These are phyloP conservation scores for Zymoseptoria passerinii DNA, from an alignment of 2,329 filamentous ascomycete species.

Conservation along the genomic window DNA sequence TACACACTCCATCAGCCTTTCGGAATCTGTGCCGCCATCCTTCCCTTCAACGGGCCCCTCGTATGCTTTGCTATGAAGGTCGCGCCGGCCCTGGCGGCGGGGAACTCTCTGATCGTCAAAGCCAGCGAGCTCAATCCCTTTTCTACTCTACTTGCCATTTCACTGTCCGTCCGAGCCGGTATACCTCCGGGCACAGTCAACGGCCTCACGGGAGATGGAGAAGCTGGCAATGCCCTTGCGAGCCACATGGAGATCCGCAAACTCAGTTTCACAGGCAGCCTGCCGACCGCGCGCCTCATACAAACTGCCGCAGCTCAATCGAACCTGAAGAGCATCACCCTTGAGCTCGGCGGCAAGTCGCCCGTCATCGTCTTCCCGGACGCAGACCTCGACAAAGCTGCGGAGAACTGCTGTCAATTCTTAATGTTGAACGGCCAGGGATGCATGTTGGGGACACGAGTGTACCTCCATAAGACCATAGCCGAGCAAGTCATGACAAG, in stretches of 20 bases:
- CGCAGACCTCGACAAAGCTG: conserved; percentile 24
- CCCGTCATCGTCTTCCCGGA: conserved; percentile 23
- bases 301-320: conserved; percentile 19
- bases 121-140: conserved; percentile 24
- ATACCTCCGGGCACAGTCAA: conserved; percentile 38
- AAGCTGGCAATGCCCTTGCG: conserved; percentile 23
- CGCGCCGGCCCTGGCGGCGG: conserved; percentile 52
- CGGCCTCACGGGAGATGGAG: conserved; percentile 27
- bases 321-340: conserved; percentile 23
- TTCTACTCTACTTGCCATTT: no score
- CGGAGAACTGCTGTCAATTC: conserved; percentile 37
- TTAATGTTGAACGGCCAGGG: conserved; percentile 49
- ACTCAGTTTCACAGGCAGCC: conserved; percentile 23
- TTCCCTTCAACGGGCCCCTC: conserved; percentile 50
- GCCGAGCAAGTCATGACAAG: conserved; percentile 36
- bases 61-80: conserved; percentile 42
- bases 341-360: conserved; percentile 26
- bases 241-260: conserved; percentile 27
- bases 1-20: conserved; percentile 32
- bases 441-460: conserved; percentile 50
- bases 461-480: conserved; percentile 48
- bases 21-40: conserved; percentile 49
- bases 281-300: conserved; percentile 18
- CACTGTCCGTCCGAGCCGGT: conserved; percentile 18
- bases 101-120: conserved; percentile 53